Percentiles rank a stretch among this genome's conserved stretches.
phyloP scores from a whole-genome alignment of 2,329 filamentous ascomycete species.

The Fusarium sp. region DNA sequence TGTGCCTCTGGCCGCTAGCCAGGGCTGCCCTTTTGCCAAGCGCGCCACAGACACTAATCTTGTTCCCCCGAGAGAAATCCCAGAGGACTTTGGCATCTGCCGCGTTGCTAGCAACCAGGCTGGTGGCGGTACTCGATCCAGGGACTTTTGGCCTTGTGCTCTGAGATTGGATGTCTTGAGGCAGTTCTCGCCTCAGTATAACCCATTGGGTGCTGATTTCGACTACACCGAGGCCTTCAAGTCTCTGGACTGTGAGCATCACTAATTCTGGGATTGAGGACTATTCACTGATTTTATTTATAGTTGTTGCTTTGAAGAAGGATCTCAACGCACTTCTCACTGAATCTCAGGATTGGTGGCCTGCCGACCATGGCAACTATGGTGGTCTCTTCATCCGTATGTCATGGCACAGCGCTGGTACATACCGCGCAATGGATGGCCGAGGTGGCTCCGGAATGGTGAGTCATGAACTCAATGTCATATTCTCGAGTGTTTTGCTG shows the following conservation, averaged over 20 bases:
- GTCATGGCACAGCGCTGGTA: constrained; percentile 84
- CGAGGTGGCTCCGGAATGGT: constrained; percentile 75
- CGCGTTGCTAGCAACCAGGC: constrained; percentile 50
- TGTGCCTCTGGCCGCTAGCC: constrained; percentile 21
- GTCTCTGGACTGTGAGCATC: constrained; percentile 63
- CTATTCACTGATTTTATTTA: constrained; percentile 35
- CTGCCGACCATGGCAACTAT: constrained; percentile 83
- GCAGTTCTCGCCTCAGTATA: constrained; percentile 71
- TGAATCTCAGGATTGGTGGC: constrained; percentile 83
- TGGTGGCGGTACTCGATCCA: constrained; percentile 73
- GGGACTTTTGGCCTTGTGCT: constrained; percentile 78
- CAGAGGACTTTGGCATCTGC: constrained; percentile 35
- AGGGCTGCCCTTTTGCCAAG: constrained; percentile 35
- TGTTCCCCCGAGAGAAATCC: constrained; percentile 23
- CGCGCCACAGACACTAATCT: constrained; percentile 1
- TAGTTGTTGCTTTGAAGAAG: constrained; percentile 72
- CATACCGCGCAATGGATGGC: constrained; percentile 78
- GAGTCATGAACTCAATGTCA: neutral
- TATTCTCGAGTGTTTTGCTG: neutral
- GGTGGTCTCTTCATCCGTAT: constrained; percentile 82
- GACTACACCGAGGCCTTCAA: constrained; percentile 79
- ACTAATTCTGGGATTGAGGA: fast-evolving
- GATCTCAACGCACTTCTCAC: constrained; percentile 78
- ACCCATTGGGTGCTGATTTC: constrained; percentile 72
- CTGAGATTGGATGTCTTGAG: constrained; percentile 77